Percentiles rank a stretch among this genome's conserved stretches.
Evolutionary conservation across 208 protist species (phyloP).

Genomic region (Phytomonas francai): DNA sequence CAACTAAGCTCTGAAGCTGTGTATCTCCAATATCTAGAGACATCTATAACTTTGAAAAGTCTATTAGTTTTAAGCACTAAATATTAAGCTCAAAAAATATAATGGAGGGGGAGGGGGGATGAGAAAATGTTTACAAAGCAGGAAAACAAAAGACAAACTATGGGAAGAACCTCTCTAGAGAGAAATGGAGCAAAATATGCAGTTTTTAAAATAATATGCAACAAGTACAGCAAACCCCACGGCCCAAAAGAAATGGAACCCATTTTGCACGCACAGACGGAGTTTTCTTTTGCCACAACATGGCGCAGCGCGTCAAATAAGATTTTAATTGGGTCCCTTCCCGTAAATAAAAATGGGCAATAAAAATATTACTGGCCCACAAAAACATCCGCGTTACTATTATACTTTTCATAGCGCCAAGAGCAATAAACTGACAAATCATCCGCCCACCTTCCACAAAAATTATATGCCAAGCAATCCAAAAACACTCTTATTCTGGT

Average conservation of each 20-base stretch:
- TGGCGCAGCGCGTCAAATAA: background rate
- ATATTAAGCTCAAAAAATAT: background rate
- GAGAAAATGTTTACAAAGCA: background rate
- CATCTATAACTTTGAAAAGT: constrained; percentile 1
- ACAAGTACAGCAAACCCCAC: background rate
- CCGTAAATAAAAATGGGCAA: background rate
- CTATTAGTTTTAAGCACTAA: background rate
- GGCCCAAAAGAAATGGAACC: background rate
- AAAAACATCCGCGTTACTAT: background rate
- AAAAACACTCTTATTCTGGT: background rate
- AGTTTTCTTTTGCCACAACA: too few relatives aligned
- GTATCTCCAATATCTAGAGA: constrained; percentile 9
- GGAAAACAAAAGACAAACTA: background rate
- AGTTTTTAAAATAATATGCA: background rate
- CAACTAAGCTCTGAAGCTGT: constrained; percentile 8
- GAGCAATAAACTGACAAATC: background rate
- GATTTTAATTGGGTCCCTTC: background rate
- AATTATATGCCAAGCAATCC: background rate
- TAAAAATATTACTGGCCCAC: background rate
- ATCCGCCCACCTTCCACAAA: too few relatives aligned
- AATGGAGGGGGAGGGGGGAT: background rate
- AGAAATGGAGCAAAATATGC: background rate
- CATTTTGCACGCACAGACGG: background rate
- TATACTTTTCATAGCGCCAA: background rate
- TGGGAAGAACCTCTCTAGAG: background rate